These are phyloP conservation scores for Pleurotus eryngii DNA, from an alignment of 768 basidiomycete genomes.

Conservation along the genomic window DNA sequence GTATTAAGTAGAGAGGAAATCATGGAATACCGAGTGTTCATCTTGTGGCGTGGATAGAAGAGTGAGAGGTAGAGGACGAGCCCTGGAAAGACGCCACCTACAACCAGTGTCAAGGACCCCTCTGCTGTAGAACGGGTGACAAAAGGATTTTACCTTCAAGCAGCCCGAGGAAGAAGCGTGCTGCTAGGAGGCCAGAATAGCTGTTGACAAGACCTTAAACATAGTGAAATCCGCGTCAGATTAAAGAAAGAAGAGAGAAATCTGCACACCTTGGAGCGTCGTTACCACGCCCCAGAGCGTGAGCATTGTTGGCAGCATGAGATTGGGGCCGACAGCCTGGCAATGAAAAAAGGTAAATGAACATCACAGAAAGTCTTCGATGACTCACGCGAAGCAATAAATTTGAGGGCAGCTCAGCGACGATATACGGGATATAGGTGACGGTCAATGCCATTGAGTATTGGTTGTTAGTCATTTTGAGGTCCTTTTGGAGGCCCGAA, in stretches of 20 bases:
- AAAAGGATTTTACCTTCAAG: constrained; percentile 31
- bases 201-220: constrained; percentile 40
- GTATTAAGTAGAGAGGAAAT: too few species aligned
- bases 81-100: constrained; percentile 49
- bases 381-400: constrained; percentile 47
- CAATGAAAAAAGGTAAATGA: too few species aligned
- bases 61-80: constrained; percentile 57
- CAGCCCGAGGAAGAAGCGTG: constrained; percentile 51
- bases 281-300: constrained; percentile 22
- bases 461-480: constrained; percentile 40
- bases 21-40: constrained; percentile 30
- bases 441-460: constrained; percentile 50
- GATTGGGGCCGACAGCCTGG: constrained; percentile 50
- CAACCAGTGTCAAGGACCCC: too few species aligned
- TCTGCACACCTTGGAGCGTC: constrained; percentile 49
- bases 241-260: neutral
- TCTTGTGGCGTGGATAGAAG: constrained; percentile 48
- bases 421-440: constrained; percentile 49
- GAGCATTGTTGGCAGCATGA: constrained; percentile 58
- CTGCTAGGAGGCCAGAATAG: constrained; percentile 42
- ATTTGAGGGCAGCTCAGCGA: constrained; percentile 60
- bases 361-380: too few species aligned
- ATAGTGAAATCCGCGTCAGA: neutral
- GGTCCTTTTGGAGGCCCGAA: constrained; percentile 42
- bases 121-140: too few species aligned